phyloP scores from a whole-genome alignment of 768 basidiomycete genomes.

The Boletus tomentosulus region DNA sequence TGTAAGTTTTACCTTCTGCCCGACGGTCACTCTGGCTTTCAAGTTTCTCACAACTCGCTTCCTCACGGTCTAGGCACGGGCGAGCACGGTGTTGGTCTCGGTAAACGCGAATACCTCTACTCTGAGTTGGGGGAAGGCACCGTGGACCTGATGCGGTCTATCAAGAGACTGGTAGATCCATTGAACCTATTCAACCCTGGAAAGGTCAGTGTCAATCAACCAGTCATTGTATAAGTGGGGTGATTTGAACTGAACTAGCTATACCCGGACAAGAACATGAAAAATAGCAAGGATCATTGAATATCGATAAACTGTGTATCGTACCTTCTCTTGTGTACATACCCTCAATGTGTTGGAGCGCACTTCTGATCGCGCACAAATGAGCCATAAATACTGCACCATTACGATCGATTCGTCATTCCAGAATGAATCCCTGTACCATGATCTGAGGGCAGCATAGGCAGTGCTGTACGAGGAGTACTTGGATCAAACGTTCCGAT shows the following conservation, averaged over 20 bases:
- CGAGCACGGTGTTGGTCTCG: slow-evolving; percentile 86
- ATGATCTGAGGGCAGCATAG: not conserved
- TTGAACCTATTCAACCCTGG: slow-evolving; percentile 78
- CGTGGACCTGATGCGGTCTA: slow-evolving; percentile 75
- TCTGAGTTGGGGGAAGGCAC: slow-evolving; percentile 82
- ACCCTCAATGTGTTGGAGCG: too few relatives aligned
- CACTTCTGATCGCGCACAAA: too few relatives aligned
- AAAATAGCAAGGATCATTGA: slow-evolving; percentile 1
- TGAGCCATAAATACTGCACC: too few relatives aligned
- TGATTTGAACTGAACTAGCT: slow-evolving; percentile 2
- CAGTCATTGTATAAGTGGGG: not conserved
- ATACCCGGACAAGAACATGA: slow-evolving; percentile 26
- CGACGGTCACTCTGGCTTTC: not conserved
- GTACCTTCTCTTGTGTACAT: not conserved
- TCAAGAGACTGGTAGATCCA: slow-evolving; percentile 76
- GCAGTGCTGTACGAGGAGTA: too few relatives aligned
- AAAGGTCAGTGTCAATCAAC: slow-evolving; percentile 46
- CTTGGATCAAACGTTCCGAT: too few relatives aligned
- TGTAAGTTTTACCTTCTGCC: slow-evolving; percentile 39
- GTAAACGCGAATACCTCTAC: slow-evolving; percentile 76
- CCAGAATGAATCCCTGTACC: too few relatives aligned
- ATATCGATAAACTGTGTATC: not conserved
- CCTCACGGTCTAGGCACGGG: slow-evolving; percentile 50
- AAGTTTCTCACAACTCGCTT: not conserved
- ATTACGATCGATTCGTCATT: too few relatives aligned